Evolutionary conservation across 371 early-diverging fungal species (phyloP).

Genomic region (Circinella umbellata): DNA sequence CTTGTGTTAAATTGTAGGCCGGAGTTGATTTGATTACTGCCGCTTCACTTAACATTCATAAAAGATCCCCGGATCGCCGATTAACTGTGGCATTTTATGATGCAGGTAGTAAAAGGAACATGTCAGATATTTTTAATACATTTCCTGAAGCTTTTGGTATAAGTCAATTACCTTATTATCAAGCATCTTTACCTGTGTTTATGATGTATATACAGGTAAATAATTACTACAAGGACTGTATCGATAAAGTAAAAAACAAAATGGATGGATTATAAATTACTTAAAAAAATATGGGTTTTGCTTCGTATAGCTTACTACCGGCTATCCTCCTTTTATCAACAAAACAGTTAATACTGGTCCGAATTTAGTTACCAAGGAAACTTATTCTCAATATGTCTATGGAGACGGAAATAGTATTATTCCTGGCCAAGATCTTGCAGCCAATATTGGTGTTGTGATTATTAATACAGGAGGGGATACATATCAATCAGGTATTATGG

Average conservation of each 20-base stretch:
- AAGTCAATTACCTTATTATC: constrained; percentile 51
- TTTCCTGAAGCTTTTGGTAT: constrained; percentile 38
- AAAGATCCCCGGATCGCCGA: not conserved
- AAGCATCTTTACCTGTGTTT: constrained; percentile 52
- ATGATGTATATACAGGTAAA: constrained; percentile 38
- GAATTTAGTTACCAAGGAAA: constrained; percentile 29
- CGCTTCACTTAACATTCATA: constrained; percentile 4
- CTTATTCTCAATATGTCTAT: constrained; percentile 27
- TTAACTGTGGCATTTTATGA: constrained; percentile 36
- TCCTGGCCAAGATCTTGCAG: not conserved
- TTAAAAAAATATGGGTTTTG: not conserved
- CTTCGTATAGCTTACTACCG: constrained; percentile 34
- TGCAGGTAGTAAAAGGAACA: constrained; percentile 25
- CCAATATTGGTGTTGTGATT: constrained; percentile 25
- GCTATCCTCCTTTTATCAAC: constrained; percentile 33
- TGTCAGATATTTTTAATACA: constrained; percentile 28
- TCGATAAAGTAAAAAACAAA: too few species aligned
- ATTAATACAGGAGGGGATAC: constrained; percentile 29
- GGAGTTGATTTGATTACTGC: constrained; percentile 25
- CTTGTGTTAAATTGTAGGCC: not conserved
- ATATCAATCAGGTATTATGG: constrained; percentile 32
- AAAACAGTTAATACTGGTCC: constrained; percentile 43
- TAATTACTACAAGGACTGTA: too few species aligned
- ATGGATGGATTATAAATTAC: too few species aligned
- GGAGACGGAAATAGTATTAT: not conserved